Evolutionary conservation across 805 yeast genomes (phyloP).

Genomic region (Metschnikowia koreensis): DNA sequence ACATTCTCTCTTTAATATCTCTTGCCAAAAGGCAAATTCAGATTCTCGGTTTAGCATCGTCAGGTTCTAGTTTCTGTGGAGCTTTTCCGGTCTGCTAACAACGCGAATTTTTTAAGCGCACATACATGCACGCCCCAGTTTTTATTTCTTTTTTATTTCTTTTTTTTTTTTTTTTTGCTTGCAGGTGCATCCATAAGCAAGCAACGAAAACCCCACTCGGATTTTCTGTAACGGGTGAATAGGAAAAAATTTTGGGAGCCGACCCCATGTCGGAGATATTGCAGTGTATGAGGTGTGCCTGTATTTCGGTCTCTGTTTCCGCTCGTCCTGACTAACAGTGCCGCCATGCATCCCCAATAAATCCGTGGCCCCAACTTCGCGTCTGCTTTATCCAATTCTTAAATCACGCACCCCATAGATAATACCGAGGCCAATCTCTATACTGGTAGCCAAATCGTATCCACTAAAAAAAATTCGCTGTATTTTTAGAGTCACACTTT

Average conservation of each 20-base stretch:
- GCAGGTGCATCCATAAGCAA: not conserved
- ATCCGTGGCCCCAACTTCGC: not conserved
- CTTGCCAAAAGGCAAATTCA: too few relatives aligned
- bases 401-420: not conserved
- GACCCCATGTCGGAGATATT: not conserved
- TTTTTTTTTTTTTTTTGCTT: too few relatives aligned
- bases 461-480: too few relatives aligned
- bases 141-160: not conserved
- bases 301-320: not conserved
- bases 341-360: not conserved
- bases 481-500: too few relatives aligned
- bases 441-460: too few relatives aligned
- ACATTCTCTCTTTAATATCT: too few relatives aligned
- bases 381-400: not conserved
- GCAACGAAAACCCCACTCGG: slow-evolving; percentile 1
- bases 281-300: not conserved
- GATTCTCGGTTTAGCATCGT: too few relatives aligned
- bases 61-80: too few relatives aligned
- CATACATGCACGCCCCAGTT: not conserved
- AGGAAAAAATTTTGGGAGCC: not conserved
- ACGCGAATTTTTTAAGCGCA: not conserved
- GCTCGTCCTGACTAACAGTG: not conserved
- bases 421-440: too few relatives aligned
- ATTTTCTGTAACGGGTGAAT: not conserved
- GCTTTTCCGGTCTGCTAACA: not conserved